Base-by-base conservation (phyloP, 768 basidiomycete genomes). In the Xerocomellus amylosporus region DNA sequence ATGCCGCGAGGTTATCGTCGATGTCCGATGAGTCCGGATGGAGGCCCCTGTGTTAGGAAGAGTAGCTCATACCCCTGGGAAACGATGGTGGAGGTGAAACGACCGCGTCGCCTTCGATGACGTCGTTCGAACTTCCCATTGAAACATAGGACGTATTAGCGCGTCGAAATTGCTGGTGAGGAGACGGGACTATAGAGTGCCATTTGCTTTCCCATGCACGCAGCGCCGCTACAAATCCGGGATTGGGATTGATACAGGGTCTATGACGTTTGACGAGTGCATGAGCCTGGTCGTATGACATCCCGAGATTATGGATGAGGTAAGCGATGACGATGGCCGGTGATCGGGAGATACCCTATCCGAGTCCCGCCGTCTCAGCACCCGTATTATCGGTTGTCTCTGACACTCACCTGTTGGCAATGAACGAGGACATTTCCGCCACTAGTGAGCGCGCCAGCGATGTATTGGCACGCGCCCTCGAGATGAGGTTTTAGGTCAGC, bases 291-390 rank as follows among this genome's bases (percentile, higher is more conserved):
- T 89, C 85, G 67, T 83, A 90, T 9, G 85, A 75, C 86, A 90
- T 87, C 39, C 80, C 83, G 54, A 82, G 81, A 57, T 83, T 79
- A 60, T 84, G 80, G 61, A 91, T 91, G 64, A 91, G 84, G 73
- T 88, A 91, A 42, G 88, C 88, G 55, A 91, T 88, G 53, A 89
- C 83, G 63, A 91, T 80, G 8, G 88, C 80, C 15, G 87, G 78
- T 46, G 83, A 85, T 59, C 88, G 83, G n/a, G 88, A 90, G 49
- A 91, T 77, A 58, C 88, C 88, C 88, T 89, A 64, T 48, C 51
- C 49, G 42, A 53, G 43, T 17, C 28, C 8, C 10, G 14, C 43
- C 5, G 42, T 26, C 2, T 64, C 49, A 67, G 33, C 4, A 48
- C 15, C 1, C 1, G 26, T 6, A 15, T 7, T 15, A 10, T 20